Percentiles rank a stretch among this genome's conserved stretches.
phyloP scores from a whole-genome alignment of 345 rosid species.

The Heritiera fomes region DNA sequence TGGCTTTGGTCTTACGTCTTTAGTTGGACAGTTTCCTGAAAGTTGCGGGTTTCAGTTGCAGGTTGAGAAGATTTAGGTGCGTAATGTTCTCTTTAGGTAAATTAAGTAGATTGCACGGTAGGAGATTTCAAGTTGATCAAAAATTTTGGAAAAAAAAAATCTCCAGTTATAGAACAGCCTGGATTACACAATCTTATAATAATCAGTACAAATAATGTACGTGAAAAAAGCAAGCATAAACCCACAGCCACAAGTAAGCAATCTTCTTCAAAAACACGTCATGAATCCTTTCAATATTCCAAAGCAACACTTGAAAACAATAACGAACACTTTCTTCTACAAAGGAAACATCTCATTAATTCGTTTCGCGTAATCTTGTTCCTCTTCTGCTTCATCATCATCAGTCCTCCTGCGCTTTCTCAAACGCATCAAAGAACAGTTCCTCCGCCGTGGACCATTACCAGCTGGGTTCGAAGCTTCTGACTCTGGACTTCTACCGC shows the following conservation, averaged over 20 bases:
- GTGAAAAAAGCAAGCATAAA: not conserved
- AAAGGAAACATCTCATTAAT: not conserved
- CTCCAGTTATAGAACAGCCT: too few relatives aligned
- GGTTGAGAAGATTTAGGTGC: too few relatives aligned
- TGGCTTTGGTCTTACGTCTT: not conserved
- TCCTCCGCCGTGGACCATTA: not conserved
- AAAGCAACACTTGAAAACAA: not conserved
- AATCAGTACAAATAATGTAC: too few relatives aligned
- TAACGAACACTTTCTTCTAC: not conserved
- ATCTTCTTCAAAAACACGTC: not conserved
- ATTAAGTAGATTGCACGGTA: too few relatives aligned
- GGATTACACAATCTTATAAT: too few relatives aligned
- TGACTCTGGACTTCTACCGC: not conserved
- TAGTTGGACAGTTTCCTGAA: too few relatives aligned
- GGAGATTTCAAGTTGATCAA: too few relatives aligned
- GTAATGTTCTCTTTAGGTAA: too few relatives aligned
- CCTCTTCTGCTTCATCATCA: not conserved
- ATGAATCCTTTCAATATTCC: not conserved
- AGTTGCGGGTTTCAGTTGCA: too few relatives aligned
- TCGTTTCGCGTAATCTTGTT: not conserved
- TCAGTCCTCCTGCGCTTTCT: not conserved
- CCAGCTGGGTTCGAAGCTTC: not conserved
- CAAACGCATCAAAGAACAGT: too few relatives aligned
- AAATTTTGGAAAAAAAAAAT: too few relatives aligned
- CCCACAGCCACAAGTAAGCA: constrained; percentile 1